phyloP scores from a whole-genome alignment of 1,284 basidiomycete genomes.

The Ganoderma leucocontextum region DNA sequence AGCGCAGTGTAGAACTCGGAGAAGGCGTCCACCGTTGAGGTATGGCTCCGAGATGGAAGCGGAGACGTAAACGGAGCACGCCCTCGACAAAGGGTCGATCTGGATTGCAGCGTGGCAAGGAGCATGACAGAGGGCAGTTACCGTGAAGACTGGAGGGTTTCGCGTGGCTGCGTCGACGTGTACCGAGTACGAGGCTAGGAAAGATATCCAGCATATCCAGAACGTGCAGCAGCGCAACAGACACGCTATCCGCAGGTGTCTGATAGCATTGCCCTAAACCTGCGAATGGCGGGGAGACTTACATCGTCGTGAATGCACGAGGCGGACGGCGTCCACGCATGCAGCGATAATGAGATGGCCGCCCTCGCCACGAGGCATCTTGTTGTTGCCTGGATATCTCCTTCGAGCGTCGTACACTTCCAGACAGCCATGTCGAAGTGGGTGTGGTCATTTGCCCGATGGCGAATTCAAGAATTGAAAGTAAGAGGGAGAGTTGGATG shows the following conservation, averaged over 20 bases:
- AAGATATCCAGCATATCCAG: constrained; percentile 1
- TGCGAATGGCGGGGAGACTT: constrained; percentile 12
- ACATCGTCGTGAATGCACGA: constrained; percentile 8
- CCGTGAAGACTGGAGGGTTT: constrained; percentile 10
- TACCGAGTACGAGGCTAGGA: neutral
- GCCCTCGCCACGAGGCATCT: constrained; percentile 5
- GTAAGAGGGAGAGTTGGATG: neutral
- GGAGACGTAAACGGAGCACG: constrained; percentile 2
- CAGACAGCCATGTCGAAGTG: neutral
- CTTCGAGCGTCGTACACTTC: neutral
- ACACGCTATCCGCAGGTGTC: neutral
- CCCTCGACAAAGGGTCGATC: neutral
- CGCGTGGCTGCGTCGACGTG: constrained; percentile 16
- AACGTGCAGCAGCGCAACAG: constrained; percentile 1
- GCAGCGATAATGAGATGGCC: constrained; percentile 1
- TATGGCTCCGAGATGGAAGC: neutral
- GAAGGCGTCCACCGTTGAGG: constrained; percentile 3
- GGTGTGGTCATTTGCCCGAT: neutral
- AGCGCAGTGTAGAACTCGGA: constrained; percentile 1
- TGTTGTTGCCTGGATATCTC: neutral
- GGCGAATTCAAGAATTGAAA: neutral
- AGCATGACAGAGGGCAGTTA: constrained; percentile 6
- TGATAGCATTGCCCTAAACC: constrained; percentile 14
- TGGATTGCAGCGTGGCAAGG: constrained; percentile 4
- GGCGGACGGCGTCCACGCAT: constrained; percentile 3